Conservation (phyloP, 1,284 basidiomycete species). For the Malassezia slooffiae region DNA sequence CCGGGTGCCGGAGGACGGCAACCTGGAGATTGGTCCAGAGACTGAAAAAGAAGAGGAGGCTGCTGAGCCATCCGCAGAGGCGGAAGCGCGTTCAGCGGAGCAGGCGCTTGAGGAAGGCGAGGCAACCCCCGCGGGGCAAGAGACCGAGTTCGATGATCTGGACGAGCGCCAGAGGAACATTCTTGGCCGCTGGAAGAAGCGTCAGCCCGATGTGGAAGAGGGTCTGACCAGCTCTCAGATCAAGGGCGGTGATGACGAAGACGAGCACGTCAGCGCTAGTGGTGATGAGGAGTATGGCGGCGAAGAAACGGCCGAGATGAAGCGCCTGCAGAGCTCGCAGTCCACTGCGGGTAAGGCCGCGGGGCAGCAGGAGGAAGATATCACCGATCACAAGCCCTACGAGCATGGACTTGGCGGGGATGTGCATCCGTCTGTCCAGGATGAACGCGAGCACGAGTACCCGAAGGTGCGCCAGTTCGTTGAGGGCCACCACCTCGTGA, state of each 20-base stretch:
- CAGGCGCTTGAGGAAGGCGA: too few relatives aligned
- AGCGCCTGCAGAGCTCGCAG: too few relatives aligned
- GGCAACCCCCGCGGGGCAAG: too few relatives aligned
- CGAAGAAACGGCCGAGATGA: conserved; percentile 36
- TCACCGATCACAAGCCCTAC: conserved; percentile 1
- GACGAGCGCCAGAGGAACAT: too few relatives aligned
- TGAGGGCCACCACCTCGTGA: conserved; percentile 36
- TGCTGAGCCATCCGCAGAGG: too few relatives aligned
- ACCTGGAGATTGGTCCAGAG: too few relatives aligned
- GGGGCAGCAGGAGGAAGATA: conserved; percentile 7
- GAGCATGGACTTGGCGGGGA: conserved; percentile 2
- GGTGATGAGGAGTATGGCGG: conserved; percentile 33
- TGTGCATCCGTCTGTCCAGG: neutral
- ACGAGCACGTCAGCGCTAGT: conserved; percentile 1
- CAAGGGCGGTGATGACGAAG: neutral
- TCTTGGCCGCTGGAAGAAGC: too few relatives aligned
- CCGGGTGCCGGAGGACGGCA: conserved; percentile 1
- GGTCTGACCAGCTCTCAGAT: neutral
- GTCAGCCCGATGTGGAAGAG: neutral
- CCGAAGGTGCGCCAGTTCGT: conserved; percentile 36
- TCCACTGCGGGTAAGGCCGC: conserved; percentile 21
- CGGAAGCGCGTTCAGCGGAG: too few relatives aligned
- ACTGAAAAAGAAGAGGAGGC: too few relatives aligned
- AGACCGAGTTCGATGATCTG: too few relatives aligned
- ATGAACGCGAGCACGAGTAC: conserved; percentile 18